Base-by-base conservation (phyloP, 2,329 filamentous ascomycete species). In the Paracoccidioides lutzii region DNA sequence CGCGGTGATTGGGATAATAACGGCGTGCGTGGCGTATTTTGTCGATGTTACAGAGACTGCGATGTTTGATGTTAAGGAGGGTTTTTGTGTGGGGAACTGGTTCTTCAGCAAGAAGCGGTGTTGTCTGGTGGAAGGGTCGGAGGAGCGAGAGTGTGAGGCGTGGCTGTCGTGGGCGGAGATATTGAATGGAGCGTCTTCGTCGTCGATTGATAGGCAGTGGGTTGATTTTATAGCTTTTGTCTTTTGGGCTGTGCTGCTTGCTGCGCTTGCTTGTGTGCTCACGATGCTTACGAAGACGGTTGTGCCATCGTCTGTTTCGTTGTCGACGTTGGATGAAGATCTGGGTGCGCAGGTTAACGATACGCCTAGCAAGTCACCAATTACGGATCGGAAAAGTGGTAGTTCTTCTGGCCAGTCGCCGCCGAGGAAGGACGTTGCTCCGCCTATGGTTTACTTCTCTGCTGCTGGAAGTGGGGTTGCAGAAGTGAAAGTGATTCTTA, bases 401-500 rank as follows among this genome's bases (percentile, higher is more conserved):
- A 12, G 32, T 32, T 37, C 30, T 35, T 43, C 32, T 10, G 12
- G 9, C 32, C 43, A 38, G 14, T 51, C 49, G 3, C 49, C 35
- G 15, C 43, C 37, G 15, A 45, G 43, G 55, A 67, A 69, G 35
- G 65, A 69, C 15, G 57, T 65, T 1, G 70, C 75, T 0, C 80
- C 85, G 2, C 87, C 88, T 0, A 94, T 94, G 85, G 80, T 91
- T 4, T 98, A 95, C 71, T 98, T 96, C 69, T 90, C 93, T 6
- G 93, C 91, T 57, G 91, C 91, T 44, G 93, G 93, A 51, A 95
- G 90, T 71, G 93, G 93, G 63, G 93, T 98, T 10, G 93, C 93
- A 5, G 93, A 98, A 73, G 91, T 97, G 55, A 90, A 93, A 61
- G 93, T 97, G 58, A 97, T 97, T 57, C 80, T 97, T n/a, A 96